Conservation (phyloP, 2,329 filamentous ascomycete species). For the Pseudogymnoascus sp. region DNA sequence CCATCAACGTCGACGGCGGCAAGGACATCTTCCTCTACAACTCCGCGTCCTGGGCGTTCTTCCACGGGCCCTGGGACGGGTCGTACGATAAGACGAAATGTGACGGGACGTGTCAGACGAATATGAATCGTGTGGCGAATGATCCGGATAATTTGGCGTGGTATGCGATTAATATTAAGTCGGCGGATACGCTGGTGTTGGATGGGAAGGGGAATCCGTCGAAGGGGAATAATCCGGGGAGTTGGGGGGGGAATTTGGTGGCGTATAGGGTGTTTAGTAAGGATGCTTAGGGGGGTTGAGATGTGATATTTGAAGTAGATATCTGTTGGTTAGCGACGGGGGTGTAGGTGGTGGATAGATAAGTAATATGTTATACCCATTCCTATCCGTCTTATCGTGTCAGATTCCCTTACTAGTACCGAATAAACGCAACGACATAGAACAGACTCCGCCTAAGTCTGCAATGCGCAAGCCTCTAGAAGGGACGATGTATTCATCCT, state of each 20-base stretch:
- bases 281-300: neutral
- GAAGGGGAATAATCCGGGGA: constrained; percentile 2
- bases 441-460: neutral
- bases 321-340: neutral
- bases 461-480: neutral
- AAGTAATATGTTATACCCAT: neutral
- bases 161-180: constrained; percentile 13
- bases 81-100: neutral
- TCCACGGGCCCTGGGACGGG: constrained; percentile 20
- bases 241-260: neutral
- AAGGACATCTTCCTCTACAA: constrained; percentile 28
- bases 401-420: no score
- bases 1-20: constrained; percentile 18
- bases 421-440: neutral
- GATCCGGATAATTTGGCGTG: neutral
- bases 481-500: neutral
- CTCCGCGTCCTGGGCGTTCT: constrained; percentile 31
- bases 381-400: no score
- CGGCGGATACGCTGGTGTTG: neutral
- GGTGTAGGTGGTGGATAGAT: neutral
- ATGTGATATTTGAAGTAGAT: neutral
- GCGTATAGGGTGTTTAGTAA: neutral
- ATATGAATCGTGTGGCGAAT: constrained; percentile 1
- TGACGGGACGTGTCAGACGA: constrained; percentile 10
- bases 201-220: neutral